A percentile compares a stretch with the other conserved stretches of the same genome.
Conservation (phyloP, 225 moss, liverwort and hornwort genomes). For the Pleurozium schreberi region DNA sequence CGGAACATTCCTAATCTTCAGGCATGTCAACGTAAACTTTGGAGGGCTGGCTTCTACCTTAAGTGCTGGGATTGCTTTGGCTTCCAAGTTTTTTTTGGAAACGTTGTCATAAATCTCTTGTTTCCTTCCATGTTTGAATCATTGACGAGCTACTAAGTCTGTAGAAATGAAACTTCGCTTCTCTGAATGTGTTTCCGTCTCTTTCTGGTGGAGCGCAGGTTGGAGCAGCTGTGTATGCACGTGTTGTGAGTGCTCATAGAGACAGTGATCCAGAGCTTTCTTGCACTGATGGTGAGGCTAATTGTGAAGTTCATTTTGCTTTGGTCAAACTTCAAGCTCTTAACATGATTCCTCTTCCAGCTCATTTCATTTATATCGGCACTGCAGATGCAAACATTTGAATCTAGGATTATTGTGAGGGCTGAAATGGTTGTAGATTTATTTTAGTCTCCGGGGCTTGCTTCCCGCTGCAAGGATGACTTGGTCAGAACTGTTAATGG, state of each 20-base stretch:
- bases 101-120: not conserved
- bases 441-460: not conserved
- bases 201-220: conserved; percentile 28
- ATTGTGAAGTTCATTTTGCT: not conserved
- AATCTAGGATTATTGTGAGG: not conserved
- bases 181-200: not conserved
- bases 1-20: conserved; percentile 94
- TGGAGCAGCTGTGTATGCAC: conserved; percentile 80
- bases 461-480: not conserved
- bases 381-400: not conserved
- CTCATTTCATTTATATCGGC: not conserved
- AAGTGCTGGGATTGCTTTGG: not conserved
- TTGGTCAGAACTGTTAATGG: not conserved
- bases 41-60: not conserved
- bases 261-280: conserved; percentile 79
- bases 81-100: not conserved
- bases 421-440: not conserved
- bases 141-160: not conserved
- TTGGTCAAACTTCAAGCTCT: not conserved
- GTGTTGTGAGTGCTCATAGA: conserved; percentile 83
- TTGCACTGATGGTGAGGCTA: conserved; percentile 76
- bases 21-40: conserved; percentile 38
- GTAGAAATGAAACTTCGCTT: not conserved
- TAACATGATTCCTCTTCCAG: not conserved
- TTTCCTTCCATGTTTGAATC: not conserved